Evolutionary conservation across 805 yeast species (phyloP).

Genomic region (Cyberlindnera misumaiensis): DNA sequence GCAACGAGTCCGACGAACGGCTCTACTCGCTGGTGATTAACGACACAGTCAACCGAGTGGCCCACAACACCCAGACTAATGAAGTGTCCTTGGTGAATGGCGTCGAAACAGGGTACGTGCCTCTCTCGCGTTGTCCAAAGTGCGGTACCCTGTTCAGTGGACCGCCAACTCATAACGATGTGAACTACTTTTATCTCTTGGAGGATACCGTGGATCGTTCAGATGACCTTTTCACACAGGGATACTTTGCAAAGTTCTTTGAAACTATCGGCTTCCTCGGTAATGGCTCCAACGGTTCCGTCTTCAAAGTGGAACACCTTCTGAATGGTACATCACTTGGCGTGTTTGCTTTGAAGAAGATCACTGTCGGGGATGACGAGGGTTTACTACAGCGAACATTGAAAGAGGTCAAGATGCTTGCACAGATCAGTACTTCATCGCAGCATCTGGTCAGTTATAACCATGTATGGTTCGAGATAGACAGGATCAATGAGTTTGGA

Average conservation of each 20-base stretch:
- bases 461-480: slow-evolving; percentile 87
- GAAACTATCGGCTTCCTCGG: slow-evolving; percentile 56
- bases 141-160: slow-evolving; percentile 9
- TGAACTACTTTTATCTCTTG: slow-evolving; percentile 18
- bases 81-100: slow-evolving; percentile 10
- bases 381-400: slow-evolving; percentile 64
- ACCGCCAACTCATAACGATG: slow-evolving; percentile 2
- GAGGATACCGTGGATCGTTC: slow-evolving; percentile 19
- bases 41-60: slow-evolving; percentile 7
- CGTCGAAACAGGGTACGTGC: neutral
- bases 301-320: slow-evolving; percentile 77
- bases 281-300: slow-evolving; percentile 80
- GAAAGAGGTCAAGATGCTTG: slow-evolving; percentile 71
- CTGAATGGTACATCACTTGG: slow-evolving; percentile 69
- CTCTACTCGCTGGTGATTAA: slow-evolving; percentile 13
- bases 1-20: slow-evolving; percentile 6
- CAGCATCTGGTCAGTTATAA: slow-evolving; percentile 74
- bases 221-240: slow-evolving; percentile 63
- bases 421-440: slow-evolving; percentile 37
- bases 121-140: slow-evolving; percentile 9
- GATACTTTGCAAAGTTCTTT: slow-evolving; percentile 73
- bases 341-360: slow-evolving; percentile 75
- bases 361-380: slow-evolving; percentile 73
- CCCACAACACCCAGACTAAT: slow-evolving; percentile 11
- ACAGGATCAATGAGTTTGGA: slow-evolving; percentile 42